These are phyloP conservation scores for Aspergillus sp. DNA, from an alignment of 2,329 filamentous ascomycete genomes.

Conservation along the genomic window DNA sequence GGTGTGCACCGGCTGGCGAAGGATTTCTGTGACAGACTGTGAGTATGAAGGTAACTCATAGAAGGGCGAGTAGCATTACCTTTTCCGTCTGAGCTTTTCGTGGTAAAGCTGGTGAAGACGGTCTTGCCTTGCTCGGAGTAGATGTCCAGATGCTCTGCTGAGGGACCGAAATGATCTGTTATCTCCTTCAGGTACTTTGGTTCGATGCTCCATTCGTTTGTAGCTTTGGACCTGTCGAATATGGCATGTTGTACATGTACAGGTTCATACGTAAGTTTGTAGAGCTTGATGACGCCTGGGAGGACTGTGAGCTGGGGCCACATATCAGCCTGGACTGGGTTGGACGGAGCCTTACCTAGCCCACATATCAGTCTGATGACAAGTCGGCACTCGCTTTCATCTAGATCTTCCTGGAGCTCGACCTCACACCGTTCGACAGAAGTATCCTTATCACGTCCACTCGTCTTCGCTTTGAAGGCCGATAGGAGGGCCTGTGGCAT, in stretches of 20 bases:
- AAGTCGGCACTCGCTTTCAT: constrained; percentile 62
- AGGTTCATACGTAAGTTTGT: constrained; percentile 65
- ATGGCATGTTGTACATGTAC: constrained; percentile 64
- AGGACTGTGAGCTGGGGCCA: background rate
- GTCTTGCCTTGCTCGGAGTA: constrained; percentile 59
- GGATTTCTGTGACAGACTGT: constrained; percentile 52
- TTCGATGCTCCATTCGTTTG: constrained; percentile 62
- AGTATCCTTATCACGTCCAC: constrained; percentile 60
- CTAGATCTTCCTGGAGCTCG: constrained; percentile 57
- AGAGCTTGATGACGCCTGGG: constrained; percentile 64
- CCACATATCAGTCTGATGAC: constrained; percentile 64
- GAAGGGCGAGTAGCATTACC: constrained; percentile 36
- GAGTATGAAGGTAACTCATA: constrained; percentile 8
- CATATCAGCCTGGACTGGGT: background rate
- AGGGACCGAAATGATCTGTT: constrained; percentile 65
- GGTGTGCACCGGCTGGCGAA: constrained; percentile 67
- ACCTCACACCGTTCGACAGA: constrained; percentile 65
- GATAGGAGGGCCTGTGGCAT: constrained; percentile 56
- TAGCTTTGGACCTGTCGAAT: constrained; percentile 59
- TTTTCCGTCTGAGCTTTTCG: constrained; percentile 64
- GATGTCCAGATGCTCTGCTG: constrained; percentile 66
- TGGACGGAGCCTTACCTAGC: constrained; percentile 48
- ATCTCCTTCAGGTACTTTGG: constrained; percentile 61
- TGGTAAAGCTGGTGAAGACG: constrained; percentile 67
- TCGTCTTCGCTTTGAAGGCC: constrained; percentile 62